phyloP scores from a whole-genome alignment of 2,329 filamentous ascomycete species.

The Neodidymelliopsis sp. region DNA sequence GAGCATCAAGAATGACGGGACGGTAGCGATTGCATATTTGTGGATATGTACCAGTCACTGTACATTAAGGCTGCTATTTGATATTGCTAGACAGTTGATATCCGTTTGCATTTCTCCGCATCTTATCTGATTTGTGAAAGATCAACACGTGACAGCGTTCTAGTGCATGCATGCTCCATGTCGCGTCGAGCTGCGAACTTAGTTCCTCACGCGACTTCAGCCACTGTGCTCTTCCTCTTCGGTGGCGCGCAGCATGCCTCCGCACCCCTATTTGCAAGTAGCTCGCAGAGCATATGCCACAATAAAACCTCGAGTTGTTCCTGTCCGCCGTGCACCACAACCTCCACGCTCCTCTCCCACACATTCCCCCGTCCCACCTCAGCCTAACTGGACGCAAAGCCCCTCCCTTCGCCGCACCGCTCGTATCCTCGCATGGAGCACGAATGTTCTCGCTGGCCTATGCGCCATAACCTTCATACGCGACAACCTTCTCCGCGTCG shows the following conservation, averaged over 20 bases:
- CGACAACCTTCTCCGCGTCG: slow-evolving; percentile 50
- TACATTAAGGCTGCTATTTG: slow-evolving; percentile 45
- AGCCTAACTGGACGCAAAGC: slow-evolving; percentile 15
- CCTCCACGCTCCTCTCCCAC: slow-evolving; percentile 5
- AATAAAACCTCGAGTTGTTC: neutral
- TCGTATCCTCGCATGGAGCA: slow-evolving; percentile 22
- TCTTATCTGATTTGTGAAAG: slow-evolving; percentile 25
- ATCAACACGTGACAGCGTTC: slow-evolving; percentile 18
- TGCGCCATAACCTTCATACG: slow-evolving; percentile 44
- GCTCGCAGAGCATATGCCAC: slow-evolving; percentile 7
- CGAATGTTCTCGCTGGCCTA: slow-evolving; percentile 24
- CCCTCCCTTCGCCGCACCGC: slow-evolving; percentile 12
- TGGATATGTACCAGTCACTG: slow-evolving; percentile 49
- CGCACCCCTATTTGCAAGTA: neutral
- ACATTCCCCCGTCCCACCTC: slow-evolving; percentile 5
- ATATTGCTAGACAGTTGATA: slow-evolving; percentile 30
- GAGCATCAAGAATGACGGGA: slow-evolving; percentile 35
- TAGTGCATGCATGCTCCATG: slow-evolving; percentile 6
- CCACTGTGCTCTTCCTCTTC: neutral
- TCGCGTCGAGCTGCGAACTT: slow-evolving; percentile 18
- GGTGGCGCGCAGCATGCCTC: slow-evolving; percentile 1
- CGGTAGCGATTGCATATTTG: slow-evolving; percentile 46
- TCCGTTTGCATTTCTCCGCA: slow-evolving; percentile 21
- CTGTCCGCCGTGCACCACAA: slow-evolving; percentile 1
- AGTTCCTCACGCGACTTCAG: neutral